Conservation (phyloP, 2,329 filamentous ascomycete species). For the Alternaria postmessia region DNA sequence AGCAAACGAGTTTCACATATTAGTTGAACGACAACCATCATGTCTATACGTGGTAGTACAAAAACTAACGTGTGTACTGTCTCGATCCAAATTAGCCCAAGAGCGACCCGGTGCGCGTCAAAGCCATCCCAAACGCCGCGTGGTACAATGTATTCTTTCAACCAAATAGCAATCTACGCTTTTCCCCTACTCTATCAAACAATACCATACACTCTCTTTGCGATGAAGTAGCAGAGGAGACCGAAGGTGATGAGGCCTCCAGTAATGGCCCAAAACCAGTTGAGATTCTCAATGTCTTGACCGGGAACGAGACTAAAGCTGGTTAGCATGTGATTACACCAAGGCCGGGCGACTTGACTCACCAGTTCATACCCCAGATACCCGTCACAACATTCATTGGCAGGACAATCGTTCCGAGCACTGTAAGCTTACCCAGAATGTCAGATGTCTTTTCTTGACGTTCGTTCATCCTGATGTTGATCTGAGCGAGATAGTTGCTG, state of each 20-base stretch:
- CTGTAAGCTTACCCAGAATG: slow-evolving; percentile 91
- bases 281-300: slow-evolving; percentile 76
- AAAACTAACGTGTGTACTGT: background rate
- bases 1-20: background rate
- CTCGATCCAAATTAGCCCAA: background rate
- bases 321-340: slow-evolving; percentile 9
- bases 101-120: background rate
- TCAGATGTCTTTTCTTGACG: slow-evolving; percentile 95
- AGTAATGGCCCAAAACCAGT: slow-evolving; percentile 67
- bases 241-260: slow-evolving; percentile 81
- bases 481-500: slow-evolving; percentile 97
- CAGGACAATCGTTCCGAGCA: slow-evolving; percentile 93
- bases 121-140: slow-evolving; percentile 7
- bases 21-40: background rate
- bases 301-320: slow-evolving; percentile 76
- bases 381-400: slow-evolving; percentile 99
- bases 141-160: slow-evolving; percentile 3
- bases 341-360: slow-evolving; percentile 10
- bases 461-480: slow-evolving; percentile 99
- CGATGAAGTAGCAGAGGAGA: slow-evolving; percentile 78
- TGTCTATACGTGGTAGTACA: background rate
- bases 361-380: slow-evolving; percentile 93
- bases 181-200: slow-evolving; percentile 27
- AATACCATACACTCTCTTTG: slow-evolving; percentile 69
- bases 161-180: background rate